Conservation (phyloP, 768 basidiomycete genomes). For the Mycena albidolilacea region DNA sequence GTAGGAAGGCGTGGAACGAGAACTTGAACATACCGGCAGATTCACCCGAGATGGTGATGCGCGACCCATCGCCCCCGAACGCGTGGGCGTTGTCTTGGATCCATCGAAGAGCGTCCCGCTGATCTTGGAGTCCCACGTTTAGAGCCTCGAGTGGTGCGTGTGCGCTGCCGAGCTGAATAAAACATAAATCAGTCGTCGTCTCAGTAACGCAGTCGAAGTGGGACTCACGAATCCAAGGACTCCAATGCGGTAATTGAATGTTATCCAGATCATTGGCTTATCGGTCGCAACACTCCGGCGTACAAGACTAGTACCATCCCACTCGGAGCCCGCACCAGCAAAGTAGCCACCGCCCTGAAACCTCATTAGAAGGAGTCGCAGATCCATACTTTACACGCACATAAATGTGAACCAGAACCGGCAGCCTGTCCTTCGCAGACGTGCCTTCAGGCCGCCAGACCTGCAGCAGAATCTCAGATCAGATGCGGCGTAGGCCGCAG, state of each 20-base stretch:
- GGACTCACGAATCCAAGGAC: conserved; percentile 8
- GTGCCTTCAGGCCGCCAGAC: not conserved
- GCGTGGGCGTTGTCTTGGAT: conserved; percentile 26
- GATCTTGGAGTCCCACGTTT: conserved; percentile 26
- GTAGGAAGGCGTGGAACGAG: not conserved
- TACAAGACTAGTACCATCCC: conserved; percentile 10
- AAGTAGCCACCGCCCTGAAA: conserved; percentile 18
- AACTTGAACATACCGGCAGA: not conserved
- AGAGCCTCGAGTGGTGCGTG: not conserved
- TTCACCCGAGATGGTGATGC: conserved; percentile 22
- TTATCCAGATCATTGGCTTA: conserved; percentile 9
- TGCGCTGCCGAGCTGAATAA: conserved; percentile 20
- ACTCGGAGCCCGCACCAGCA: conserved; percentile 14
- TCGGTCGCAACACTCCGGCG: conserved; percentile 12
- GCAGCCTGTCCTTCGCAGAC: not conserved
- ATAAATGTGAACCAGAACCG: not conserved
- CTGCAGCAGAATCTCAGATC: not conserved
- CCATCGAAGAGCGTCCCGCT: conserved; percentile 18
- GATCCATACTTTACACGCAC: not conserved
- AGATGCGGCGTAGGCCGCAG: not conserved
- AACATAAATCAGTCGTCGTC: not conserved
- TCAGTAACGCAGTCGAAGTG: not conserved
- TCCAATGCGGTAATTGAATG: conserved; percentile 10
- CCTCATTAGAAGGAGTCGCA: not conserved
- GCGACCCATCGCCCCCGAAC: conserved; percentile 26